These are phyloP conservation scores for Pythium vanterpoolii DNA, from an alignment of 352 stramenopile genomes.

Conservation along the genomic window DNA sequence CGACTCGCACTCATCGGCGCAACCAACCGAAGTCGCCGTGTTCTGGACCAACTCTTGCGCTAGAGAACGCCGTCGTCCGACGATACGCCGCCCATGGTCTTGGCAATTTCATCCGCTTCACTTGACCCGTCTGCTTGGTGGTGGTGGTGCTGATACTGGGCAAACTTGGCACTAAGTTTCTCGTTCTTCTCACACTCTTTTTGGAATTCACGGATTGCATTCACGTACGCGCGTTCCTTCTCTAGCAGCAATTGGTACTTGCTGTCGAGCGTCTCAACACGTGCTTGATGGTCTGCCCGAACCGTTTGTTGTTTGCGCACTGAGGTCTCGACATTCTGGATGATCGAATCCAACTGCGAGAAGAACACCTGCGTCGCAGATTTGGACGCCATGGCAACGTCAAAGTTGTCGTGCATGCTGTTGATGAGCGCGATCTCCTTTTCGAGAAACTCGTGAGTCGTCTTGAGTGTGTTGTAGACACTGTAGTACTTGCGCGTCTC, in stretches of 20 bases:
- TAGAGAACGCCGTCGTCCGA: background rate
- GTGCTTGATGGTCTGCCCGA: conserved; percentile 36
- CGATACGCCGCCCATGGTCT: background rate
- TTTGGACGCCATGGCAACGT: conserved; percentile 68
- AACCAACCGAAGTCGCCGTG: no score
- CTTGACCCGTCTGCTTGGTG: background rate
- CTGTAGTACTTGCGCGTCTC: conserved; percentile 89
- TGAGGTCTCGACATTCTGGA: conserved; percentile 49
- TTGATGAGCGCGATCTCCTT: conserved; percentile 87
- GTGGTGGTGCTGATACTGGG: background rate
- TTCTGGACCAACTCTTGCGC: no score
- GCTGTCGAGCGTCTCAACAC: conserved; percentile 63
- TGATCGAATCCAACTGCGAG: conserved; percentile 66
- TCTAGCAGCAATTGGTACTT: conserved; percentile 78
- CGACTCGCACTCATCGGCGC: no score
- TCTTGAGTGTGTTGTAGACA: conserved; percentile 87
- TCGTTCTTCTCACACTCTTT: conserved; percentile 88
- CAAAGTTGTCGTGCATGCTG: conserved; percentile 83
- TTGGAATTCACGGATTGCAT: conserved; percentile 86
- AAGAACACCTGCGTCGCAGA: conserved; percentile 70
- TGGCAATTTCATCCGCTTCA: no score
- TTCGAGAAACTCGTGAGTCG: conserved; percentile 72
- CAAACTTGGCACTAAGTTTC: conserved; percentile 32
- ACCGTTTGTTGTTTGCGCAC: conserved; percentile 51
- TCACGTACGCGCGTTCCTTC: conserved; percentile 79